phyloP scores from a whole-genome alignment of 148 eudicot genomes.

The Diospyros kaki region DNA sequence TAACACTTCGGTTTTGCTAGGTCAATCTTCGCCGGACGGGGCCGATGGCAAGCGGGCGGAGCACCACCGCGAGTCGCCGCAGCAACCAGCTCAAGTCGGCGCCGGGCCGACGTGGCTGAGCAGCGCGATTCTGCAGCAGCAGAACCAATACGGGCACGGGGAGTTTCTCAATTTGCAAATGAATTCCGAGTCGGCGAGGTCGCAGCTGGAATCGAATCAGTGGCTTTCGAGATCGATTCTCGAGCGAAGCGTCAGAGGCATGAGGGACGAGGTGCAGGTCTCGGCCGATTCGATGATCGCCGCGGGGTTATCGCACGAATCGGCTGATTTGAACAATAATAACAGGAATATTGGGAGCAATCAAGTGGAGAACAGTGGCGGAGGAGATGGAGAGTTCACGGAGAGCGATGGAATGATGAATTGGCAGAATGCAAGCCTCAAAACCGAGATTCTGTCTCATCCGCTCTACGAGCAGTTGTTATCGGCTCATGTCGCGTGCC shows the following conservation, averaged over 20 bases:
- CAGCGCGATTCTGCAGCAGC: slow-evolving; percentile 27
- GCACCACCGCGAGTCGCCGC: slow-evolving; percentile 13
- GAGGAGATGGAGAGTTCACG: slow-evolving; percentile 17
- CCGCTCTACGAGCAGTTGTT: slow-evolving; percentile 79
- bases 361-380: slow-evolving; percentile 22
- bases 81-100: slow-evolving; percentile 7
- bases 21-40: slow-evolving; percentile 12
- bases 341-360: background rate
- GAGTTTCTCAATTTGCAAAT: slow-evolving; percentile 25
- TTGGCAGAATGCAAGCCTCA: slow-evolving; percentile 49
- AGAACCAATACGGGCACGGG: slow-evolving; percentile 15
- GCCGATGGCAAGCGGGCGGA: slow-evolving; percentile 6
- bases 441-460: slow-evolving; percentile 56
- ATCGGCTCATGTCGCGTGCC: slow-evolving; percentile 80
- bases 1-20: slow-evolving; percentile 17
- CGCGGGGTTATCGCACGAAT: slow-evolving; percentile 12
- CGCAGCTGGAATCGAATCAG: slow-evolving; percentile 18
- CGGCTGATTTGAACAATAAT: slow-evolving; percentile 8
- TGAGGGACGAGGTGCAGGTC: slow-evolving; percentile 11
- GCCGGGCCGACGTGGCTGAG: slow-evolving; percentile 27
- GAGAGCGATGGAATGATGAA: slow-evolving; percentile 22
- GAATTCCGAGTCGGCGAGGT: slow-evolving; percentile 4
- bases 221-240: slow-evolving; percentile 31
- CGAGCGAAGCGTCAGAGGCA: slow-evolving; percentile 14
- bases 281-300: slow-evolving; percentile 24